Base-by-base conservation (phyloP, 2,329 filamentous ascomycete genomes). In the Byssothecium circinans region DNA sequence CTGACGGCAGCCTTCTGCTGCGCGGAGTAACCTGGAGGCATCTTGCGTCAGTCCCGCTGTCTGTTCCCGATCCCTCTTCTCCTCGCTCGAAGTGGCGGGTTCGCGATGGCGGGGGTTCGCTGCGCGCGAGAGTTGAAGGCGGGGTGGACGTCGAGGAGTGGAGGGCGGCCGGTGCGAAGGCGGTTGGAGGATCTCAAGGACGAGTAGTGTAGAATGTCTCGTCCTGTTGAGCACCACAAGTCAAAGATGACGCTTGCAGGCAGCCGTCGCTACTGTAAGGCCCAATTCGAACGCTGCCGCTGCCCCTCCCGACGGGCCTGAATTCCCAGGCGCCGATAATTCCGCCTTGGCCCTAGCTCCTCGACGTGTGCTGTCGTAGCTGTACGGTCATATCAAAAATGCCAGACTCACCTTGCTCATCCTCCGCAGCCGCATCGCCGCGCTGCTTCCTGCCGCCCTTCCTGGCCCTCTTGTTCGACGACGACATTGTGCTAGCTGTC, bases 1-100 rank as follows among this genome's bases (percentile, higher is more conserved):
- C 51, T 49, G 37, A 78, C 75, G 12, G 75, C 72, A 45, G 57
- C 57, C 62, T 77, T 78, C 62, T 79, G 76, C 61, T 70, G 61
- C 6, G 71, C 36, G 6, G 68, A 76, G 60, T 76, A 74, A 32
- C 70, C 72, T 71, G 74, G 60, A 57, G 75, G 74, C 76, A 78
- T 77, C 8, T 56, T 72, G 54, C 41, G 41, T 65, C 45, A 65
- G 63, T 32, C 45, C 22, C 37, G 41, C 44, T 49, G 7, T 5
- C 12, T 27, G 25, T 27, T 6, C 25, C 11, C 25, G 25, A 6
- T 46, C 23, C n/a, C 41, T 29, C 8, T 18, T 7, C 15, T 6
- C 7, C 29, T 5, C 10, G 29, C 8, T 23, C 3, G 19, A 22
- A n/a, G 19, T 38, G 18, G 35, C 35, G 35, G 33, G 35, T 10